Percentiles rank a stretch among this genome's conserved stretches.
Conservation (phyloP, 2,329 filamentous ascomycete species). For the Epicoccum sorghinum region DNA sequence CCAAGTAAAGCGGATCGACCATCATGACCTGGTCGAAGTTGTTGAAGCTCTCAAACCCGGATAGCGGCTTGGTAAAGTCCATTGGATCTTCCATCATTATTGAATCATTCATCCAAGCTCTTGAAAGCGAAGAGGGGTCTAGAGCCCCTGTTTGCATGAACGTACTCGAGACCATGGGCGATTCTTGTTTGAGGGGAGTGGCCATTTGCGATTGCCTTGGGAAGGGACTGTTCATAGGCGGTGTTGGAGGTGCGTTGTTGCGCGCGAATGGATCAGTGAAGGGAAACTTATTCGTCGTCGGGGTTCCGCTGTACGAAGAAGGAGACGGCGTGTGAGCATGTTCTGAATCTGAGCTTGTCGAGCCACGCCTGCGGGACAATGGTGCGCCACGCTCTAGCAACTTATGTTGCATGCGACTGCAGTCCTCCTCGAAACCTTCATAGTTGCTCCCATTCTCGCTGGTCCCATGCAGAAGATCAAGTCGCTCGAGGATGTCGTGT, state of each 20-base stretch:
- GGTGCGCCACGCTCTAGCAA: conserved; percentile 60
- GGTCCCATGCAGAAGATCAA: conserved; percentile 62
- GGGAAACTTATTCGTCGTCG: conserved; percentile 40
- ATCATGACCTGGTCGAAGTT: conserved; percentile 43
- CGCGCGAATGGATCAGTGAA: conserved; percentile 41
- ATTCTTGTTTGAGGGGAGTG: conserved; percentile 40
- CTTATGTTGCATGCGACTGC: conserved; percentile 60
- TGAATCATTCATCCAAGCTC: conserved; percentile 40
- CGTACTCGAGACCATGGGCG: conserved; percentile 35
- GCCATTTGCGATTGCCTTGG: conserved; percentile 42
- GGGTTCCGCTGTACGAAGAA: conserved; percentile 48
- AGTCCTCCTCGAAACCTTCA: conserved; percentile 65
- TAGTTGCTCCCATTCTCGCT: conserved; percentile 53
- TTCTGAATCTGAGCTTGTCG: conserved; percentile 64
- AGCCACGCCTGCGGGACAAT: conserved; percentile 59
- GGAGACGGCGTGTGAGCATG: conserved; percentile 53
- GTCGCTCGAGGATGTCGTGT: conserved; percentile 66
- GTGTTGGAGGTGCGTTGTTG: conserved; percentile 45
- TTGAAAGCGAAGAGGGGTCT: conserved; percentile 39
- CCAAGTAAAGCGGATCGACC: conserved; percentile 41
- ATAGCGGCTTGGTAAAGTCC: conserved; percentile 45
- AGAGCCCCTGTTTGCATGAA: conserved; percentile 39
- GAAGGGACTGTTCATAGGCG: conserved; percentile 48
- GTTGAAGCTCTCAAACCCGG: conserved; percentile 39
- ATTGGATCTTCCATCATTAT: conserved; percentile 47